phyloP scores from a whole-genome alignment of 345 rosid species.

The Arabidopsis thaliana region DNA sequence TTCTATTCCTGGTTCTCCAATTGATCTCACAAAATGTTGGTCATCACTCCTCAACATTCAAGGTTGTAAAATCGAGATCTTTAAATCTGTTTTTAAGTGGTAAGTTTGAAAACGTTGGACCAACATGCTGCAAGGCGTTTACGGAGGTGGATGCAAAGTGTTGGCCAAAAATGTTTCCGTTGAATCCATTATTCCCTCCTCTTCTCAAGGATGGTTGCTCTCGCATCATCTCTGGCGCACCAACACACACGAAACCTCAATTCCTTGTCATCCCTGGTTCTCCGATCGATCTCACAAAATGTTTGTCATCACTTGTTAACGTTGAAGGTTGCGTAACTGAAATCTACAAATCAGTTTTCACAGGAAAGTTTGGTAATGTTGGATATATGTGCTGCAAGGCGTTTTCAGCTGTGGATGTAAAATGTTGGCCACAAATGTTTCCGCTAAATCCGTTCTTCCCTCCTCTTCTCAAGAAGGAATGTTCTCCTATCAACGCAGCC shows the following conservation, averaged over 20 bases:
- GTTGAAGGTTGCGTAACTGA: slow-evolving; percentile 23
- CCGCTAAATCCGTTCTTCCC: slow-evolving; percentile 26
- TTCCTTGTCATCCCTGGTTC: not conserved
- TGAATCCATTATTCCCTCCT: not conserved
- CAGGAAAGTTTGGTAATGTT: slow-evolving; percentile 14
- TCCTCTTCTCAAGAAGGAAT: slow-evolving; percentile 14
- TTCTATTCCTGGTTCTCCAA: not conserved
- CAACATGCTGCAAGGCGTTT: not conserved
- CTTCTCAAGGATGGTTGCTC: not conserved
- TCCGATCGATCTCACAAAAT: not conserved
- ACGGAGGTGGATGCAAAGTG: not conserved
- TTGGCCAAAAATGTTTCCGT: not conserved
- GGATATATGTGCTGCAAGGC: not conserved
- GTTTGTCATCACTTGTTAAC: slow-evolving; percentile 16
- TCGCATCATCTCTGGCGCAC: not conserved
- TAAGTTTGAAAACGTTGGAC: slow-evolving; percentile 1
- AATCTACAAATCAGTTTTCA: slow-evolving; percentile 13
- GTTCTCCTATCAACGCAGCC: not conserved
- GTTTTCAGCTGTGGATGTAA: not conserved
- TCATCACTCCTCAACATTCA: not conserved
- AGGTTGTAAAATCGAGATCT: not conserved
- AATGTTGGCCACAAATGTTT: slow-evolving; percentile 24
- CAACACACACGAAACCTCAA: not conserved
- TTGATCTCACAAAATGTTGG: not conserved
- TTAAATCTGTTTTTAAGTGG: not conserved